These are phyloP conservation scores for Athelia sp. DNA, from an alignment of 1,284 basidiomycete genomes.

Conservation along the genomic window DNA sequence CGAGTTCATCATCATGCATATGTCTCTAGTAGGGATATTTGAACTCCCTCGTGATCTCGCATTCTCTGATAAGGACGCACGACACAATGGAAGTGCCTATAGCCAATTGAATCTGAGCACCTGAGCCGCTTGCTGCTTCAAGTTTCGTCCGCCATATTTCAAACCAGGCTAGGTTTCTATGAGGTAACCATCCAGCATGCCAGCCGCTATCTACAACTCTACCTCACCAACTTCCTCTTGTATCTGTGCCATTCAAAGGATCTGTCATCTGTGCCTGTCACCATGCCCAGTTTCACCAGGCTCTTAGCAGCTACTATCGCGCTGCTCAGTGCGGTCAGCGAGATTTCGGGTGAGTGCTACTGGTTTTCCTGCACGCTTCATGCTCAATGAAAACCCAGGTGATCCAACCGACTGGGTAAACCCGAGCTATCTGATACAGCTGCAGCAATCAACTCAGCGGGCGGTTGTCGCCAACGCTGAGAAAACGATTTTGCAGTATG, in stretches of 20 bases:
- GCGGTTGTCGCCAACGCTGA: constrained; percentile 23
- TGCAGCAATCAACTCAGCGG: constrained; percentile 7
- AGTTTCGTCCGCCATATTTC: no score
- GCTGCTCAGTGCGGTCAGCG: background rate
- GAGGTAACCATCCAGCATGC: background rate
- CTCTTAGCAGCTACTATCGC: background rate
- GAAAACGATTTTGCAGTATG: constrained; percentile 23
- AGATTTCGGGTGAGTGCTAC: background rate
- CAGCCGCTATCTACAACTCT: background rate
- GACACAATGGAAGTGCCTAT: no score
- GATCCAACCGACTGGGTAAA: constrained; percentile 30
- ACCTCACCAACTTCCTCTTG: constrained; percentile 4
- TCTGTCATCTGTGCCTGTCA: background rate
- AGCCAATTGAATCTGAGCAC: no score
- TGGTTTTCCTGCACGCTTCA: background rate
- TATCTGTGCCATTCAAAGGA: constrained; percentile 2
- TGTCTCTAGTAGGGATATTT: no score
- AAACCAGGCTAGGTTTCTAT: background rate
- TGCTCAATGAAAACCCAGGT: constrained; percentile 11
- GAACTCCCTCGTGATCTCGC: no score
- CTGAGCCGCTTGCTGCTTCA: no score
- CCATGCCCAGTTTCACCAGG: background rate
- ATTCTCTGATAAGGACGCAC: no score
- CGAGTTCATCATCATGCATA: no score
- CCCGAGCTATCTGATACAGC: constrained; percentile 24